These are phyloP conservation scores for Serendipita sp. DNA, from an alignment of 768 basidiomycete genomes.

Conservation along the genomic window DNA sequence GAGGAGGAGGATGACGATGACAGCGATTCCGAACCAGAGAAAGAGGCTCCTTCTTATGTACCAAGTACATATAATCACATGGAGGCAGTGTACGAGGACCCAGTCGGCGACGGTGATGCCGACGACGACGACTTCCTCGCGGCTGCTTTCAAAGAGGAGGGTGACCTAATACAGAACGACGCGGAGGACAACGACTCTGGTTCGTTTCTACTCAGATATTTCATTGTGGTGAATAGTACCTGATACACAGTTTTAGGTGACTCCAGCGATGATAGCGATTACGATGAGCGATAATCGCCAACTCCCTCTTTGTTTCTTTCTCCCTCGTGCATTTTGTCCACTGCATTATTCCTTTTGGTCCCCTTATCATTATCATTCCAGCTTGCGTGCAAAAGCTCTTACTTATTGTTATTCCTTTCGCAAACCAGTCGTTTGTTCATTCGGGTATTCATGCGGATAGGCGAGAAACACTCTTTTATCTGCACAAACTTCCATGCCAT, in stretches of 20 bases:
- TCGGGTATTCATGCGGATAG: no score
- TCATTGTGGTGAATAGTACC: neutral
- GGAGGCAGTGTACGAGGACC: neutral
- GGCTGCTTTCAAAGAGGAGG: neutral
- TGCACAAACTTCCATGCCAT: no score
- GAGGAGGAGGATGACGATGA: neutral
- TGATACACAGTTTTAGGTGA: neutral
- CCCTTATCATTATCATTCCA: neutral
- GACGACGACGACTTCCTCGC: neutral
- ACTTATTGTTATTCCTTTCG: no score
- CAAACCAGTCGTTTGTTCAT: no score
- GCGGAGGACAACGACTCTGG: neutral
- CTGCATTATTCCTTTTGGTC: neutral
- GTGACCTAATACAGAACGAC: neutral
- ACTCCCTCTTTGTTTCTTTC: neutral
- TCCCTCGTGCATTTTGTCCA: neutral
- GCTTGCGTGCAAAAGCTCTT: neutral
- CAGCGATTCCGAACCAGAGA: neutral
- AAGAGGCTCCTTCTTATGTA: neutral
- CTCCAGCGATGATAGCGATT: conserved; percentile 2
- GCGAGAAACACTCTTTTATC: no score
- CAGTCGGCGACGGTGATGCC: neutral
- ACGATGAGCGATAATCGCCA: neutral
- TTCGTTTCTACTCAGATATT: neutral
- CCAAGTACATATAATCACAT: neutral